Evolutionary conservation across 202 grass and related monocot species (phyloP).

Genomic region (Hordeum pubiflorum): DNA sequence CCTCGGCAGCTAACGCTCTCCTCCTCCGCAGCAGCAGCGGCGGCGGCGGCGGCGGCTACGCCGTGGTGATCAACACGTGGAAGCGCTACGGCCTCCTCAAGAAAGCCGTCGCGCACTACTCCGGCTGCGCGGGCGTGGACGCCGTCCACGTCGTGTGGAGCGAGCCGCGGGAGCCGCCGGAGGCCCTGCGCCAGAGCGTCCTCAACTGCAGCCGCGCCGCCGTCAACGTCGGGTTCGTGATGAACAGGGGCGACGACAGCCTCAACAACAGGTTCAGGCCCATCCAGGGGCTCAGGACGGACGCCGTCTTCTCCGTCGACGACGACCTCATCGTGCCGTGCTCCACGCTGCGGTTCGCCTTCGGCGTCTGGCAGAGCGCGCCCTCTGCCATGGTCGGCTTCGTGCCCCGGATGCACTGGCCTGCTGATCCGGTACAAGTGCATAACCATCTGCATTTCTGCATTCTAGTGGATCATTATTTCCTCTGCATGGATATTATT

Average conservation of each 20-base stretch:
- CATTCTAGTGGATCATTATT: not conserved
- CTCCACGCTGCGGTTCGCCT: slow-evolving; percentile 69
- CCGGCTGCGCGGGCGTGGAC: slow-evolving; percentile 52
- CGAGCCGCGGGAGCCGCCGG: slow-evolving; percentile 52
- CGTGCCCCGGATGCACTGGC: slow-evolving; percentile 83
- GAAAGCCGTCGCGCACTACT: slow-evolving; percentile 55
- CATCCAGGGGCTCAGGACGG: slow-evolving; percentile 36
- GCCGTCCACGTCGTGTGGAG: slow-evolving; percentile 85
- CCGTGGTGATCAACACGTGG: slow-evolving; percentile 90
- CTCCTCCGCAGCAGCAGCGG: not conserved
- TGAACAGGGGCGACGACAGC: slow-evolving; percentile 51
- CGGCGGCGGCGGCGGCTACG: slow-evolving; percentile 29
- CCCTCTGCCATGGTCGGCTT: slow-evolving; percentile 75
- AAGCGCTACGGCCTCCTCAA: slow-evolving; percentile 61
- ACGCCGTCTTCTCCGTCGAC: slow-evolving; percentile 85
- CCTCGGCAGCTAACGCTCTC: not conserved
- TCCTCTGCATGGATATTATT: not conserved
- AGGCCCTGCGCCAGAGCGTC: slow-evolving; percentile 30
- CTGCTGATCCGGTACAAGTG: slow-evolving; percentile 24
- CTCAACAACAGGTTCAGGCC: slow-evolving; percentile 92
- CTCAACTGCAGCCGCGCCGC: slow-evolving; percentile 14
- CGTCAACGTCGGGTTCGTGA: slow-evolving; percentile 43
- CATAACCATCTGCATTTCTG: not conserved
- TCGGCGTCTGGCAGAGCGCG: slow-evolving; percentile 56
- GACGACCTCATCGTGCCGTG: slow-evolving; percentile 84